Percentiles rank a stretch among this genome's conserved stretches.
These are phyloP conservation scores for Colletotrichum tabaci DNA, from an alignment of 2,329 filamentous ascomycete genomes.

Conservation along the genomic window DNA sequence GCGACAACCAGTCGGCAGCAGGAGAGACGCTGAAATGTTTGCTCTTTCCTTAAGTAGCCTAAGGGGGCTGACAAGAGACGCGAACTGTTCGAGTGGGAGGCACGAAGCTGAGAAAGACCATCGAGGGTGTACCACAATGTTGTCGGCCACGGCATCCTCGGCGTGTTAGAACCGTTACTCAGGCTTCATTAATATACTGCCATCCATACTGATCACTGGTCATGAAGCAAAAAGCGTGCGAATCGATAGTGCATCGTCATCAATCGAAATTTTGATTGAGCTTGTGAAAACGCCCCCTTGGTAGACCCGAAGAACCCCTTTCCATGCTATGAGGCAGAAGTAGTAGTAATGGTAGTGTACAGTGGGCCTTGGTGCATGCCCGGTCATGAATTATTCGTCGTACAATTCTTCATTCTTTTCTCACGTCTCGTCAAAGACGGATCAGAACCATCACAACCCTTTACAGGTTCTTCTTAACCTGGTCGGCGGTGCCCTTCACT, in stretches of 20 bases:
- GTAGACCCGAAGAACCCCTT: constrained; percentile 13
- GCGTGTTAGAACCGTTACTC: too few species aligned
- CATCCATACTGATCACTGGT: too few species aligned
- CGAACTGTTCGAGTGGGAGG: too few species aligned
- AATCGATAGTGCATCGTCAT: not conserved
- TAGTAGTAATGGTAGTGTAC: constrained; percentile 28
- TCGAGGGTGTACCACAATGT: too few species aligned
- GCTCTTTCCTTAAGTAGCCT: too few species aligned
- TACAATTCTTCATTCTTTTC: not conserved
- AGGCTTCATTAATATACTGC: too few species aligned
- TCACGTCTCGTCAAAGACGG: not conserved
- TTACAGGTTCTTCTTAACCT: constrained; percentile 53
- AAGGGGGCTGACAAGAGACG: too few species aligned
- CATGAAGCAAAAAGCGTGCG: too few species aligned
- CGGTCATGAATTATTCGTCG: not conserved
- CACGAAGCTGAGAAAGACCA: too few species aligned
- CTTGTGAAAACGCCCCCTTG: constrained; percentile 12
- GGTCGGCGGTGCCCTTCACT: constrained; percentile 60
- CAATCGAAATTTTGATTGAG: constrained; percentile 17
- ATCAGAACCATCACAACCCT: too few species aligned
- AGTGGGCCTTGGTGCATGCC: not conserved
- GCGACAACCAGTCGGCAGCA: fast-evolving
- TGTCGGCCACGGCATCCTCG: too few species aligned
- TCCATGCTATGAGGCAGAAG: constrained; percentile 26
- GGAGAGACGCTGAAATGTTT: not conserved